These are phyloP conservation scores for Phycomyces blakesleeanus DNA, from an alignment of 192 early-diverging fungal genomes.

Conservation along the genomic window DNA sequence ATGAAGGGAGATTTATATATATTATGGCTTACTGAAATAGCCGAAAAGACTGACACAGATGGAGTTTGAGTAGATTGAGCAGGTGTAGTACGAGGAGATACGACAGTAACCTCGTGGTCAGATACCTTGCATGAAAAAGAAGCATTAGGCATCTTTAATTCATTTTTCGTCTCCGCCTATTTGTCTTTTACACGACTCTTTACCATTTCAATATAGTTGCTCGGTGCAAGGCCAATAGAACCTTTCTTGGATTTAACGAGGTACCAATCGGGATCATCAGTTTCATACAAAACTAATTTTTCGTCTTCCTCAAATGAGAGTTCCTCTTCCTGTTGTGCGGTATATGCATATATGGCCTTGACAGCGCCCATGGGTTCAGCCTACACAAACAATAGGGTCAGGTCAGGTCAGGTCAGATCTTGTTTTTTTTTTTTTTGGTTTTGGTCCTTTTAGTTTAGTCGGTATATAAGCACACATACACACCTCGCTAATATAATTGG, in stretches of 20 bases:
- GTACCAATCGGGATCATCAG: constrained; percentile 91
- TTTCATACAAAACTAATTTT: constrained; percentile 71
- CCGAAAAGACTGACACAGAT: constrained; percentile 15
- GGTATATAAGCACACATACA: background rate
- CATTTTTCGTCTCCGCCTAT: background rate
- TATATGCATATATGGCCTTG: constrained; percentile 77
- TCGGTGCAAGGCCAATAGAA: constrained; percentile 80
- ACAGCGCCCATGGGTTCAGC: constrained; percentile 50
- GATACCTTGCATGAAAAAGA: constrained; percentile 1
- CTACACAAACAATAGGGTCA: constrained; percentile 34
- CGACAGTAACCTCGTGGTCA: background rate
- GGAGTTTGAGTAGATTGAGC: background rate
- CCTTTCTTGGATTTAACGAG: constrained; percentile 64
- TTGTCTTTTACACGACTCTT: background rate
- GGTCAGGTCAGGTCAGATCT: background rate
- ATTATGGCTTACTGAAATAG: constrained; percentile 18
- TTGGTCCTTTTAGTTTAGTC: background rate
- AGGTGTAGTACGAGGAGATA: background rate
- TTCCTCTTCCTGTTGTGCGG: constrained; percentile 79
- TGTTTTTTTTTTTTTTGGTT: background rate
- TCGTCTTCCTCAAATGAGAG: constrained; percentile 73
- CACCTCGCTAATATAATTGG: constrained; percentile 77
- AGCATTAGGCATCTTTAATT: background rate
- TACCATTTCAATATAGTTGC: constrained; percentile 72
- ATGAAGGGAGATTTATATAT: too few species aligned